phyloP scores from a whole-genome alignment of 257 asterid species.

The Thymus quinquecostatus region DNA sequence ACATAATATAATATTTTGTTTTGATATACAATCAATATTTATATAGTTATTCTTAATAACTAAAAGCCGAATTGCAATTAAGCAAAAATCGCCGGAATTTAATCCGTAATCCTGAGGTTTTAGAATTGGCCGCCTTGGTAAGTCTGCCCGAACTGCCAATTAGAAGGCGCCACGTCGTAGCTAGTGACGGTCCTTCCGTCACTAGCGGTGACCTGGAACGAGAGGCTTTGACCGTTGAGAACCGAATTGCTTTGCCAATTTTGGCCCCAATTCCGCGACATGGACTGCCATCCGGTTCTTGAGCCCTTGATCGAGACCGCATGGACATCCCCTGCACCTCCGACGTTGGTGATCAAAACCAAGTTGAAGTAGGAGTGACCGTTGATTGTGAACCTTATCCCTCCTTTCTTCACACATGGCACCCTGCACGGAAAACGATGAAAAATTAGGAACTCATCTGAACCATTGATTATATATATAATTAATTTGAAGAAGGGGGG shows the following conservation, averaged over 20 bases:
- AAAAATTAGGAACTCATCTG: too few species aligned
- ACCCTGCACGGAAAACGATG: conserved; percentile 37
- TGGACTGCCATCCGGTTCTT: conserved; percentile 44
- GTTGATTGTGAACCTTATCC: conserved; percentile 49
- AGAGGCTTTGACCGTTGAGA: conserved; percentile 46
- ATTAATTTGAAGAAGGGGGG: too few species aligned
- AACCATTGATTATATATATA: too few species aligned
- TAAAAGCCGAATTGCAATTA: too few species aligned
- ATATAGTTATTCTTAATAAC: too few species aligned
- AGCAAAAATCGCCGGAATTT: too few species aligned
- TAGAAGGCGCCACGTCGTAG: conserved; percentile 40
- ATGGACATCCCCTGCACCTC: conserved; percentile 53
- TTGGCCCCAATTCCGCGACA: conserved; percentile 61
- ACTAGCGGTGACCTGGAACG: conserved; percentile 45
- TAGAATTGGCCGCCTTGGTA: conserved; percentile 20
- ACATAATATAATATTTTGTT: too few species aligned
- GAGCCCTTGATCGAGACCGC: conserved; percentile 51
- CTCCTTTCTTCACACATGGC: conserved; percentile 50
- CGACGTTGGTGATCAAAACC: conserved; percentile 56
- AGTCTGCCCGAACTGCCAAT: conserved; percentile 57
- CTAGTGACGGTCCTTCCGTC: conserved; percentile 45
- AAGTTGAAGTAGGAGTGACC: conserved; percentile 51
- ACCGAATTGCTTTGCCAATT: conserved; percentile 51
- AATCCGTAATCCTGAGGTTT: neutral
- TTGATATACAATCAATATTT: too few species aligned